Base-by-base conservation (phyloP, 192 early-diverging fungal genomes). In the Gaertneriomyces semiglobifer region DNA sequence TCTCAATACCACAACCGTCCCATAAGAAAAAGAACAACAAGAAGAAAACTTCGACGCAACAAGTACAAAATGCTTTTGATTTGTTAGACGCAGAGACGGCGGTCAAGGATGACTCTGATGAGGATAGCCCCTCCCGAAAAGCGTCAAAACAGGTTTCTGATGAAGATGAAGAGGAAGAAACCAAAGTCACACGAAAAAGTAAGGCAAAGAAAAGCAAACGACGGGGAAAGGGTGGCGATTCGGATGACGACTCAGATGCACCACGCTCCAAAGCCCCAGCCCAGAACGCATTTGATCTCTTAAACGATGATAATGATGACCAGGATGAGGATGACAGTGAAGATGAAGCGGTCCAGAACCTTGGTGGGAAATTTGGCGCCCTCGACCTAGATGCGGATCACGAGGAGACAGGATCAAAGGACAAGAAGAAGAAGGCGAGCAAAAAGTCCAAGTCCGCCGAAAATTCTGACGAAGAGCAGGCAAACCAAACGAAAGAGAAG, bases 21-120 rank as follows among this genome's bases (percentile, higher is more conserved):
- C 25, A 33, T 33, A 33, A 33, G 2, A 14, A 51, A 51, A 51
- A 51, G 48, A 51, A 51, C 14, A 51, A 51, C 48, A 51, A 51
- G 48, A 51, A 51, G 48, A 18, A 14, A n/a, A 18, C 48, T 51
- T 14, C 48, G 14, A 33, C 25, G 25, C 25, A 33, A 33, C 48
- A 51, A 51, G 48, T 51, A 1, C 14, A n/a, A 18, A 18, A 51
- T 18, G 48, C 48, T 51, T 18, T 51, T 51, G 48, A 14, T 18
- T n/a, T 51, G 48, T 18, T 51, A 18, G 18, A 51, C 2, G 18
- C 63, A 54, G 63, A 38, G 18, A 69, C n/a, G 40, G 53, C 16
- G 43, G 14, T 4, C 62, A 62, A 61, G 44, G 52, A 63, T 58
- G 68, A 70, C 50, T 65, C 58, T 11, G 62, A 68, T 18, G 63